Base-by-base conservation (phyloP, 1,284 basidiomycete species). In the Ustilago trichophora region DNA sequence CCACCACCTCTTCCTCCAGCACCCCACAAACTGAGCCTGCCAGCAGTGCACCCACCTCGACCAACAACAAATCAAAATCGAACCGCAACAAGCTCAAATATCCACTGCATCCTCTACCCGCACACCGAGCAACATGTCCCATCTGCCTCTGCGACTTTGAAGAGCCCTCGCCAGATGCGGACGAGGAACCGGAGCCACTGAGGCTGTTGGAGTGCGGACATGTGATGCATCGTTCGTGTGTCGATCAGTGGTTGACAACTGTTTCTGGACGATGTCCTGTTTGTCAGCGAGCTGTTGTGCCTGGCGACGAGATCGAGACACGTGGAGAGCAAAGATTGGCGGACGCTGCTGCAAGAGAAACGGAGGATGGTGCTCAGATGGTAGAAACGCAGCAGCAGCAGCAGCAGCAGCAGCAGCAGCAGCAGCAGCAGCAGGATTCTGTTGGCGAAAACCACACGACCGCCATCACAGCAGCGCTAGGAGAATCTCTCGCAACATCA, bases 81-180 rank as follows among this genome's bases (percentile, higher is more conserved):
- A 27, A 29, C 21, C 38, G 42, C 4, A 32, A 41, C 24, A 35
- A 46, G 12, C 50, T 68, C 55, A 63, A 64, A 15, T 72, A 76
- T 51, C 73, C 74, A 8, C 64, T 76, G 19, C 60, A 74, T 19
- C 53, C 70, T 2, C 53, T 77, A 6, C 72, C 74, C 0, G 66
- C 72, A 3, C 74, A 77, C 29, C 64, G 75, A 12, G 71, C 75
- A 0, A 76, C 72, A 5, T 77, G 75, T 42, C 69, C 75, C 5
- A 77, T 77, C 66, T 77, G 75, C 32, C 63, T 77, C n/a, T 65
- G 60, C 45, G 75, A 77, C 40, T 77, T 70, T 32, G 70, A 70
- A 31, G 54, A 67, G 38, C 60, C 72, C 4, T 13, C 41, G 38
- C 35, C 18, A 7, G 50, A 43, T 8, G 40, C 37, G n/a, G 43